Conservation (phyloP, 1,284 basidiomycete species). For the Puccinia coronata region DNA sequence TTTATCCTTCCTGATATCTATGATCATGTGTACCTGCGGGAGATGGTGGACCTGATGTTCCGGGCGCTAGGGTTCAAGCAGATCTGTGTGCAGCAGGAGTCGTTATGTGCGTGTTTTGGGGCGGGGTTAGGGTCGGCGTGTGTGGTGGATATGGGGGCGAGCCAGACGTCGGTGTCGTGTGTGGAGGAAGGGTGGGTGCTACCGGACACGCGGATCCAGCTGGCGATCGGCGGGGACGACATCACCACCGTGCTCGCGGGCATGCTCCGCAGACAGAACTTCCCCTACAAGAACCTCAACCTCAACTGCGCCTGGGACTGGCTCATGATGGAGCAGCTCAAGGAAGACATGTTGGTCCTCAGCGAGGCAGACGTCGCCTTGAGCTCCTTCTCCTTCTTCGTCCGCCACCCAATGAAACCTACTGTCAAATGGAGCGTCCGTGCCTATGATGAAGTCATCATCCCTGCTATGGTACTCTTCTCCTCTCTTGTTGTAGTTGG, state of each 20-base stretch:
- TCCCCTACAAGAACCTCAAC: constrained; percentile 83
- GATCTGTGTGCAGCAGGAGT: constrained; percentile 88
- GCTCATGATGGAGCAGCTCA: constrained; percentile 83
- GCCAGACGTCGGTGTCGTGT: constrained; percentile 81
- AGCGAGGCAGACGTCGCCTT: constrained; percentile 82
- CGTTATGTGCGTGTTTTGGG: constrained; percentile 88
- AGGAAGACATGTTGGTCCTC: constrained; percentile 76
- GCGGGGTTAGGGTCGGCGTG: constrained; percentile 92
- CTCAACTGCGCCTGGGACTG: constrained; percentile 77
- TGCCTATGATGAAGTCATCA: constrained; percentile 91
- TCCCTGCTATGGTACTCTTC: constrained; percentile 81
- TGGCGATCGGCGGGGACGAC: constrained; percentile 89
- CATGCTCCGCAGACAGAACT: constrained; percentile 75
- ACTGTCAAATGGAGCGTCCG: constrained; percentile 86
- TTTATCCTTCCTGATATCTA: constrained; percentile 92
- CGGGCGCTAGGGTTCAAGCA: constrained; percentile 86
- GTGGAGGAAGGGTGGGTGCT: constrained; percentile 92
- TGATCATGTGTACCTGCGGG: constrained; percentile 77
- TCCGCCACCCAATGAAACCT: constrained; percentile 72
- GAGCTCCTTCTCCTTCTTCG: constrained; percentile 84
- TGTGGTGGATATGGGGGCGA: constrained; percentile 90
- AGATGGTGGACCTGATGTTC: constrained; percentile 75
- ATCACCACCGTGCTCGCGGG: constrained; percentile 84
- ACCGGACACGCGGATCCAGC: constrained; percentile 79
- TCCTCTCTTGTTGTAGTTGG: background rate